These are phyloP conservation scores for Symbiodinium pilosum DNA, from an alignment of 73 alveolate species.

Conservation along the genomic window DNA sequence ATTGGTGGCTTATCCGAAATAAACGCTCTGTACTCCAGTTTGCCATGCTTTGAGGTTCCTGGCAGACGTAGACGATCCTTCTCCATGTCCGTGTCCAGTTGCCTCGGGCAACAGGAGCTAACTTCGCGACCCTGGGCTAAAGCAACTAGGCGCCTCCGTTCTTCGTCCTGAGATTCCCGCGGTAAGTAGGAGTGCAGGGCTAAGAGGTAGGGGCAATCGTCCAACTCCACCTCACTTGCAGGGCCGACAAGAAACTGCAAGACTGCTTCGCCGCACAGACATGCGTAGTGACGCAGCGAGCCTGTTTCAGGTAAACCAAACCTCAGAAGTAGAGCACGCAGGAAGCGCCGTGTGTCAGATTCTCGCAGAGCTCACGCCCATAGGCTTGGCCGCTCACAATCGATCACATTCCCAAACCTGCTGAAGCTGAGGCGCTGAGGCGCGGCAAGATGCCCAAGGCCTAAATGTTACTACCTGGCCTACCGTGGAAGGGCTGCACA, in stretches of 20 bases:
- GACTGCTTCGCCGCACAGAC: too few relatives aligned
- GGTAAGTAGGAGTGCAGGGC: constrained; percentile 31
- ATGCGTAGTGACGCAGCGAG: not conserved
- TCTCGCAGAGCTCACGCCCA: too few relatives aligned
- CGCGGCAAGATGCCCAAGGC: not conserved
- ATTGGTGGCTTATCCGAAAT: too few relatives aligned
- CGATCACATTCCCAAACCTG: constrained; percentile 46
- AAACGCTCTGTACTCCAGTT: too few relatives aligned
- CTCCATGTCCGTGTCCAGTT: not conserved
- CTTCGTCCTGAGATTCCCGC: not conserved
- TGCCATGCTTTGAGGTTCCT: not conserved
- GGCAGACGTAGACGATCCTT: not conserved
- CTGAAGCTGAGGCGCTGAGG: not conserved
- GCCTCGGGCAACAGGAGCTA: not conserved
- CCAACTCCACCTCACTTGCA: constrained; percentile 35
- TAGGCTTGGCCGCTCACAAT: constrained; percentile 19
- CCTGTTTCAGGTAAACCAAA: constrained; percentile 19
- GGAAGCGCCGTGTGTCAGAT: too few relatives aligned
- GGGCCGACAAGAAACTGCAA: too few relatives aligned
- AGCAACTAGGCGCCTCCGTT: too few relatives aligned
- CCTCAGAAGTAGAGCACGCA: too few relatives aligned
- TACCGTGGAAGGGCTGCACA: constrained; percentile 73
- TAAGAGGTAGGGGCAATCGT: constrained; percentile 64
- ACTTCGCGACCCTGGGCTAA: not conserved
- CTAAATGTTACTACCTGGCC: not conserved